A percentile compares a stretch with the other conserved stretches of the same genome.
These are phyloP conservation scores for Penicillium crystallinum DNA, from an alignment of 495 filamentous ascomycete species.

Conservation along the genomic window DNA sequence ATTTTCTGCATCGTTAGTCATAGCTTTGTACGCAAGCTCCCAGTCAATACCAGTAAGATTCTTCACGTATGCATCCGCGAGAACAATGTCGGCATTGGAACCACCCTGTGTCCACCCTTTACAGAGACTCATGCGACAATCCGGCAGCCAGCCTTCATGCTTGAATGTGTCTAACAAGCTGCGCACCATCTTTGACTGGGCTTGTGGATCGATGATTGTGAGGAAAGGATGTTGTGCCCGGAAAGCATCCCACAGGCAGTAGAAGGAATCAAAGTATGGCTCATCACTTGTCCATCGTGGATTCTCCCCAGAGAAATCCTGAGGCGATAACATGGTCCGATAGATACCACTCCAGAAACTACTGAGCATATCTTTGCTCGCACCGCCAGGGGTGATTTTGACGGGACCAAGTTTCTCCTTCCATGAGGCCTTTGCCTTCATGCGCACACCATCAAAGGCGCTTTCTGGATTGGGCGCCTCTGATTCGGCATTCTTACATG, in stretches of 20 bases:
- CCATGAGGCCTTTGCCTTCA: constrained; percentile 54
- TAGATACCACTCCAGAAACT: constrained; percentile 71
- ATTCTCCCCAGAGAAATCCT: constrained; percentile 76
- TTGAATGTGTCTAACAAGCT: constrained; percentile 68
- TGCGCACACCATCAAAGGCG: constrained; percentile 50
- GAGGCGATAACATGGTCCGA: constrained; percentile 66
- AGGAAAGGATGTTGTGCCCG: constrained; percentile 65
- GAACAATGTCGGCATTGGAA: constrained; percentile 69
- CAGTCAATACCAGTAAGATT: constrained; percentile 62
- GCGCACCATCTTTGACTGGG: constrained; percentile 60
- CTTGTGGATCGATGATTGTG: constrained; percentile 60
- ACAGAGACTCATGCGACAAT: constrained; percentile 61
- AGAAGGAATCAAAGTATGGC: constrained; percentile 75
- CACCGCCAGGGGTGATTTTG: constrained; percentile 48
- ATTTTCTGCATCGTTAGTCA: constrained; percentile 72
- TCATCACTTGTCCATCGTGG: constrained; percentile 65
- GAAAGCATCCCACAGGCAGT: constrained; percentile 74
- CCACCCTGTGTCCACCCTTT: constrained; percentile 75
- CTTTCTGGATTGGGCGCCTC: constrained; percentile 57
- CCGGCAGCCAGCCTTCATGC: constrained; percentile 65
- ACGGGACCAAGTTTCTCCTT: constrained; percentile 57
- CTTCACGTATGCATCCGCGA: constrained; percentile 67
- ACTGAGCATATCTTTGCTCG: constrained; percentile 46
- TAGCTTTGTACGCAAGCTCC: constrained; percentile 62
- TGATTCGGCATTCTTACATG: constrained; percentile 60